Evolutionary conservation across 179 eudicot species (phyloP), one percentile per base, ranked within the genome.

Genomic region (Nepenthes alata): DNA sequence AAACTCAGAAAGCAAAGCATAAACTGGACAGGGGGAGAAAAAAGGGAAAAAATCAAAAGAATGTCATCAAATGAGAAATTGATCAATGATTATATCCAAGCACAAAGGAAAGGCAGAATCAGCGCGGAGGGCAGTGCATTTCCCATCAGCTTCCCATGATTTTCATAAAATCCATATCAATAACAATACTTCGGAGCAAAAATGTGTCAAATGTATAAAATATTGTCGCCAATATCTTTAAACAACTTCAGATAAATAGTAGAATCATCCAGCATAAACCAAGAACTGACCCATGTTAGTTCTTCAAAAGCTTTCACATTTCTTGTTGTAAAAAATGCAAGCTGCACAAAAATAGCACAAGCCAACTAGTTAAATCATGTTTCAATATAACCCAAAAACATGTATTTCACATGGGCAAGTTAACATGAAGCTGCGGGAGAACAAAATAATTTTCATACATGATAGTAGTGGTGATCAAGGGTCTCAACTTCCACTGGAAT

Each of bases 401-500:
- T 37, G 11, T 1, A 63, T 3, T 37, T 5, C 16, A n/a, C 16
- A 25, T 55, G 3, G 53, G 52, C 13, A 54, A 54, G 25, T 3
- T 2, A 10, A 45, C 5, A 9, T 2, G 59, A 51, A 47, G 7
- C 36, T 25, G 25, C 25, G 1, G 25, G 25, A 55, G 12, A 57
- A 47, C n/a, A 37, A 55, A 55, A n/a, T 3, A 14, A 16, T 38
- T 37, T 8, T 2, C 70, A 56, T 78, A 75, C 80, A 72, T 72
- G 80, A 68, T 79, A 79, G 67, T 75, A 79, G 48, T 79, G 83
- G 16, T 76, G 83, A 70, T 79, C 83, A 54, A 71, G 77, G 16
- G 83, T 75, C 77, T 79, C 83, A 37, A 75, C 75, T 75, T 72
- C 75, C 15, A 79, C 80, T 12, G 83, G 83, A 61, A 79, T 55